phyloP scores from a whole-genome alignment of 2,329 filamentous ascomycete species.

The Apiospora marii region DNA sequence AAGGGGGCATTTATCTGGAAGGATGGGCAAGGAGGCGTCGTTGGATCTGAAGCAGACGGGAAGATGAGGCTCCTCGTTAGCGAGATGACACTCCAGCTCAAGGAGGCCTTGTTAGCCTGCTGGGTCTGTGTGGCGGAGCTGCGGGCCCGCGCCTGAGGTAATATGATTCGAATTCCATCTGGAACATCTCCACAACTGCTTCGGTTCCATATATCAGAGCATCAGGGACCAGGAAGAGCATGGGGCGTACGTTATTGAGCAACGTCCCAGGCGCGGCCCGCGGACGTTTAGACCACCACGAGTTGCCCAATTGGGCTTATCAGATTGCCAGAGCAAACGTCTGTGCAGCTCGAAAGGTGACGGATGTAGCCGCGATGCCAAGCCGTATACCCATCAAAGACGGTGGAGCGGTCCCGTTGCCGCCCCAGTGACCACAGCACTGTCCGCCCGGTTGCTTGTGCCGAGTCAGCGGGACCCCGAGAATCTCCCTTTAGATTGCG shows the following conservation, averaged over 20 bases:
- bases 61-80: background rate
- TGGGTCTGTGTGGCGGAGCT: background rate
- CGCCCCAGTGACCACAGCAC: background rate
- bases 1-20: background rate
- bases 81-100: background rate
- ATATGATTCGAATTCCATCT: background rate
- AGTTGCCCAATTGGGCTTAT: background rate
- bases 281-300: background rate
- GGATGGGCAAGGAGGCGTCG: background rate
- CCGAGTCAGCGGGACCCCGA: background rate
- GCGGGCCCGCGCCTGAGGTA: background rate
- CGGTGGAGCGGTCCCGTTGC: background rate
- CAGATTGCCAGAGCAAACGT: background rate
- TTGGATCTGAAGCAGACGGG: background rate
- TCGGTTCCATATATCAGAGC: background rate
- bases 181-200: background rate
- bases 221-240: background rate
- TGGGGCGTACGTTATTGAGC: background rate
- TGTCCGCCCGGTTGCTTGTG: background rate
- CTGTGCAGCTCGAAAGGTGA: background rate
- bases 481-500: slow-evolving; percentile 7
- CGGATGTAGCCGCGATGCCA: slow-evolving; percentile 2
- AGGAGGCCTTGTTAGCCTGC: background rate
- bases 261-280: background rate
- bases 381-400: background rate